Percentiles rank a stretch among this genome's conserved stretches.
These are phyloP conservation scores for Aspergillus jensenii DNA, from an alignment of 2,329 filamentous ascomycete genomes.

Conservation along the genomic window DNA sequence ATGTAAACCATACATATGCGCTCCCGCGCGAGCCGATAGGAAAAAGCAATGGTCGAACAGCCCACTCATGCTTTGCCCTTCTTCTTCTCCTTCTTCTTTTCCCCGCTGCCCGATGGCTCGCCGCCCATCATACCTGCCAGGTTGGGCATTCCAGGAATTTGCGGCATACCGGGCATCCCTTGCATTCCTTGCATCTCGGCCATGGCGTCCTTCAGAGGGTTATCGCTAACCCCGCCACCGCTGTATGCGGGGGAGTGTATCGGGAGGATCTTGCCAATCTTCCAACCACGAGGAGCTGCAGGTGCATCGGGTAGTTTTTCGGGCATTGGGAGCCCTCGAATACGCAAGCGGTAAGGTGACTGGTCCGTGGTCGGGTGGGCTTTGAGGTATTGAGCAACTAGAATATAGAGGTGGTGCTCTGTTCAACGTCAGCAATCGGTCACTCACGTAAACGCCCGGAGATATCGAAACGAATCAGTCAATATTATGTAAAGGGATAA, in stretches of 20 bases:
- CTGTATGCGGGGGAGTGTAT: constrained; percentile 86
- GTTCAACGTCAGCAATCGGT: not conserved
- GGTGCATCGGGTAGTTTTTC: constrained; percentile 70
- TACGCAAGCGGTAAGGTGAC: constrained; percentile 67
- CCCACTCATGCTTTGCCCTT: constrained; percentile 42
- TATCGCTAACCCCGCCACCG: constrained; percentile 90
- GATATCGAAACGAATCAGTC: not conserved
- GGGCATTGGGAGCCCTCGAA: constrained; percentile 70
- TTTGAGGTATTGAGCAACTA: constrained; percentile 74
- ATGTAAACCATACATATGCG: constrained; percentile 33
- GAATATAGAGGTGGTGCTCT: constrained; percentile 82
- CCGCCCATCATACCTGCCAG: constrained; percentile 56
- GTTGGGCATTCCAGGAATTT: constrained; percentile 48
- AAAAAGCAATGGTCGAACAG: constrained; percentile 1
- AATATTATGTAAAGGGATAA: not conserved
- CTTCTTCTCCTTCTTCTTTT: constrained; percentile 52
- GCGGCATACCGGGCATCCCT: constrained; percentile 44
- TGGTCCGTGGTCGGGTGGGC: constrained; percentile 74
- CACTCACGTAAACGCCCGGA: not conserved
- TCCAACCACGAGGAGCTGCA: constrained; percentile 84
- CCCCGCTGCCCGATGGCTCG: constrained; percentile 28
- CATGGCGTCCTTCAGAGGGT: constrained; percentile 96
- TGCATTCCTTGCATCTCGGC: constrained; percentile 71
- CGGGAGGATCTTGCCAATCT: constrained; percentile 79
- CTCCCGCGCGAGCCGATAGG: constrained; percentile 17